A percentile compares a stretch with the other conserved stretches of the same genome.
These are phyloP conservation scores for Tolypocladium ovalisporum DNA, from an alignment of 2,329 filamentous ascomycete species.

Conservation along the genomic window DNA sequence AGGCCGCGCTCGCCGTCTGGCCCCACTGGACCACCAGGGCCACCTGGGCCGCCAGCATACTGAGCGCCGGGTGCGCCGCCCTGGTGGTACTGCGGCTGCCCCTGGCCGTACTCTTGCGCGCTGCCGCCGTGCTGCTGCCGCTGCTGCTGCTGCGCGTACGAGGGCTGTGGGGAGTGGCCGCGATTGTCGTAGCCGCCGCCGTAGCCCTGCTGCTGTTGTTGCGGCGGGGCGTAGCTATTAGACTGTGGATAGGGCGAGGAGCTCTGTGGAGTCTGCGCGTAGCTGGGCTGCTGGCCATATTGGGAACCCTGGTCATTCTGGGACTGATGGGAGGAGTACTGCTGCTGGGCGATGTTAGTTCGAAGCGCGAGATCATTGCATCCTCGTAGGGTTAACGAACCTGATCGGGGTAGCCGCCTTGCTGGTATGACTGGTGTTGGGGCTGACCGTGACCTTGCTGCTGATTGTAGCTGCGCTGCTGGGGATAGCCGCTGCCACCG, in stretches of 20 bases:
- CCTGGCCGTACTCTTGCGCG: constrained; percentile 12
- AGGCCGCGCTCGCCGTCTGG: constrained; percentile 41
- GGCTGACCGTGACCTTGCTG: constrained; percentile 1
- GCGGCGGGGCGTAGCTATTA: constrained; percentile 1
- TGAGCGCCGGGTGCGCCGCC: constrained; percentile 14
- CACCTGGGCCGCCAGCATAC: constrained; percentile 7
- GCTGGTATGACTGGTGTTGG: constrained; percentile 8
- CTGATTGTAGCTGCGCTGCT: constrained; percentile 12
- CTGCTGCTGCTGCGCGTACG: constrained; percentile 4
- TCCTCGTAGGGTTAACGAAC: too few species aligned
- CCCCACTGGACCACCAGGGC: constrained; percentile 13
- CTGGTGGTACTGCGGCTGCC: constrained; percentile 15
- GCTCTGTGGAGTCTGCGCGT: neutral
- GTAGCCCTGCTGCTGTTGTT: constrained; percentile 6
- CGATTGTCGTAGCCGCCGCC: constrained; percentile 7
- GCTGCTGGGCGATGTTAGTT: neutral
- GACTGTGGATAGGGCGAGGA: constrained; percentile 3
- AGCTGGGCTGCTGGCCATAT: constrained; percentile 15
- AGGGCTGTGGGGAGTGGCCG: constrained; percentile 5
- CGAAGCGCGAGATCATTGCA: neutral
- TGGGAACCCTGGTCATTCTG: neutral
- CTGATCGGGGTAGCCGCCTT: constrained; percentile 1
- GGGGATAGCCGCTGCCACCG: constrained; percentile 9
- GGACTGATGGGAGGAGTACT: neutral
- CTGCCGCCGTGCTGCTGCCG: neutral